Conservation (phyloP, 352 stramenopile genomes). For the Globisporangium spiculum region DNA sequence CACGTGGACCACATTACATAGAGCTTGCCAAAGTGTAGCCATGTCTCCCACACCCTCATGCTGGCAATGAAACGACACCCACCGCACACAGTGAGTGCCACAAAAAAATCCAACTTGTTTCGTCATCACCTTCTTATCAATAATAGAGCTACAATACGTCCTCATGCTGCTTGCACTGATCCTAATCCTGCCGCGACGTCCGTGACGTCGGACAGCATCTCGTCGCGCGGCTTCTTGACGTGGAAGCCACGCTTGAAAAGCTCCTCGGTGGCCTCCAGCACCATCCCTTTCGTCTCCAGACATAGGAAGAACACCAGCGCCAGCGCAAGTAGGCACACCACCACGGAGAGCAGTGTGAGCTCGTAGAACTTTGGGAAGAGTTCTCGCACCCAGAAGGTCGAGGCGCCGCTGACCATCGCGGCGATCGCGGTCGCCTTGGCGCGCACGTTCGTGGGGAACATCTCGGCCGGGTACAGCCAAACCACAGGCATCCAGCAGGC, state of each 20-base stretch:
- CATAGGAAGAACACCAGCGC: slow-evolving; percentile 49
- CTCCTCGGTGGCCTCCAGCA: slow-evolving; percentile 58
- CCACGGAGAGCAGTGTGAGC: slow-evolving; percentile 1
- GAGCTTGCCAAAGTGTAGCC: not conserved
- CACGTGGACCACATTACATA: not conserved
- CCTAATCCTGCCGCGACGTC: not conserved
- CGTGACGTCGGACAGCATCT: slow-evolving; percentile 2
- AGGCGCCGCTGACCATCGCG: slow-evolving; percentile 28
- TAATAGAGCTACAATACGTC: not conserved
- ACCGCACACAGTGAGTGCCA: too few species aligned
- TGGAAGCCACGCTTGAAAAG: slow-evolving; percentile 38
- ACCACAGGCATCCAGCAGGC: slow-evolving; percentile 41
- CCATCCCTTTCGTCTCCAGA: slow-evolving; percentile 45
- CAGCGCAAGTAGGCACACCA: slow-evolving; percentile 20
- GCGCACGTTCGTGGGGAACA: slow-evolving; percentile 51
- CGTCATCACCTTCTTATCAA: not conserved
- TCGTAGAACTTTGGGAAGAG: slow-evolving; percentile 14
- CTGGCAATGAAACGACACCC: not conserved
- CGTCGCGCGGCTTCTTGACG: slow-evolving; percentile 23
- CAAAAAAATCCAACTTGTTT: too few species aligned
- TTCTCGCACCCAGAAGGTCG: slow-evolving; percentile 15
- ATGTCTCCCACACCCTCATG: not conserved
- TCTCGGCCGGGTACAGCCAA: slow-evolving; percentile 56
- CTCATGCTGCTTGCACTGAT: not conserved
- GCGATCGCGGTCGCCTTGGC: slow-evolving; percentile 42